Percentiles rank a stretch among this genome's conserved stretches.
Evolutionary conservation across 2,329 filamentous ascomycete genomes (phyloP).

Genomic region (Elsinoe ampelina): DNA sequence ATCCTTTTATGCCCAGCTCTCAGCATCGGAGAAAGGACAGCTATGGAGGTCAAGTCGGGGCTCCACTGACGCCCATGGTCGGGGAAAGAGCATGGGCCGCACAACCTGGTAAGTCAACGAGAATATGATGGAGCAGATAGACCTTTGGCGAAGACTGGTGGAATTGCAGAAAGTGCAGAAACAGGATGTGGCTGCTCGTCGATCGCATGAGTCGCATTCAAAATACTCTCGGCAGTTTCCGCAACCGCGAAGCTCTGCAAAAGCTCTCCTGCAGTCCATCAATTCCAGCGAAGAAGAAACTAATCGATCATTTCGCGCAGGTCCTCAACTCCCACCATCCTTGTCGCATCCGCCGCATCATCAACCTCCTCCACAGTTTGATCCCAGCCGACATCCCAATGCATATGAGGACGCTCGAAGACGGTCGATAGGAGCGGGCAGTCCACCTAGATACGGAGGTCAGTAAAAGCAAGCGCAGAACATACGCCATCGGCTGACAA

Average conservation of each 20-base stretch:
- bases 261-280: neutral
- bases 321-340: constrained; percentile 1
- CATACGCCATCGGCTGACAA: constrained; percentile 12
- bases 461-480: constrained; percentile 15
- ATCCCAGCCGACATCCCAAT: constrained; percentile 23
- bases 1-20: constrained; percentile 37
- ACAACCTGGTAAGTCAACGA: constrained; percentile 13
- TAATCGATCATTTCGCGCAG: neutral
- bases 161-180: neutral
- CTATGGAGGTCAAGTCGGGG: constrained; percentile 30
- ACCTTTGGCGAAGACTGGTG: neutral
- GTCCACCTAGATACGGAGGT: constrained; percentile 29
- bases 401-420: constrained; percentile 35
- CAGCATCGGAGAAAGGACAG: constrained; percentile 33
- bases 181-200: neutral
- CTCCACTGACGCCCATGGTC: constrained; percentile 21
- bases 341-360: constrained; percentile 16
- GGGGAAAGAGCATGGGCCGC: constrained; percentile 22
- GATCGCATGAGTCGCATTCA: constrained; percentile 7
- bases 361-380: constrained; percentile 17
- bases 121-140: neutral
- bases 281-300: neutral
- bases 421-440: constrained; percentile 34
- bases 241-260: constrained; percentile 12
- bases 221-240: constrained; percentile 11